Evolutionary conservation across 2,329 filamentous ascomycete species (phyloP).

Genomic region (Exophiala calicioides): DNA sequence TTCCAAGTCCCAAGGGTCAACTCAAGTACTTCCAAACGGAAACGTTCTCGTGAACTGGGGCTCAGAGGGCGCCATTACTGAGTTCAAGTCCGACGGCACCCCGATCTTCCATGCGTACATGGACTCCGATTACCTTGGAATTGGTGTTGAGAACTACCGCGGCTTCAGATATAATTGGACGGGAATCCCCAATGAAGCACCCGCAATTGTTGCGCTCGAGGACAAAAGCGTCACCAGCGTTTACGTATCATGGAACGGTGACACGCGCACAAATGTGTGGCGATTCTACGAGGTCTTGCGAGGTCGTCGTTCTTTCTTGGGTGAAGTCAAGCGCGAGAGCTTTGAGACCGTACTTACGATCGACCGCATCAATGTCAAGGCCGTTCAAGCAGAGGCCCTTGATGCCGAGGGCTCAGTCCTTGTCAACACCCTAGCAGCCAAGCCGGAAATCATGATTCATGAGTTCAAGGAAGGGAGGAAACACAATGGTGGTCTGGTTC

Average conservation of each 20-base stretch:
- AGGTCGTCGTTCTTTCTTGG: constrained; percentile 24
- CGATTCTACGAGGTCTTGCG: constrained; percentile 45
- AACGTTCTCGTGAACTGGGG: constrained; percentile 62
- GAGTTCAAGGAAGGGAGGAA: constrained; percentile 5
- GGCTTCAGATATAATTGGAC: constrained; percentile 45
- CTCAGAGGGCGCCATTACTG: constrained; percentile 50
- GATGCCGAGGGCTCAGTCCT: constrained; percentile 33
- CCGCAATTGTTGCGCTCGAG: constrained; percentile 41
- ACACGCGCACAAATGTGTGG: constrained; percentile 52
- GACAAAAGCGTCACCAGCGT: constrained; percentile 38
- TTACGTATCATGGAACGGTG: constrained; percentile 60
- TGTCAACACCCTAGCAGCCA: constrained; percentile 20
- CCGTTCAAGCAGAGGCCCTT: constrained; percentile 45
- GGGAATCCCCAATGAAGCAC: constrained; percentile 39
- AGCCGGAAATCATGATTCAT: constrained; percentile 13
- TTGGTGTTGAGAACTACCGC: constrained; percentile 42
- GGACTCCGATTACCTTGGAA: constrained; percentile 35
- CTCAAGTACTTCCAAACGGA: constrained; percentile 56
- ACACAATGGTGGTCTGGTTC: constrained; percentile 8
- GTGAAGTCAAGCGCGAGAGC: constrained; percentile 32
- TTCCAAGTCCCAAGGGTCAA: constrained; percentile 55
- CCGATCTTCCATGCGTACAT: constrained; percentile 40
- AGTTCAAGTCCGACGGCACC: constrained; percentile 33
- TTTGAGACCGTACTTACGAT: constrained; percentile 36
- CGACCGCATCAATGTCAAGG: constrained; percentile 34